A percentile compares a stretch with the other conserved stretches of the same genome.
Conservation (phyloP, 306 rosid species). For the Corylus avellana region DNA sequence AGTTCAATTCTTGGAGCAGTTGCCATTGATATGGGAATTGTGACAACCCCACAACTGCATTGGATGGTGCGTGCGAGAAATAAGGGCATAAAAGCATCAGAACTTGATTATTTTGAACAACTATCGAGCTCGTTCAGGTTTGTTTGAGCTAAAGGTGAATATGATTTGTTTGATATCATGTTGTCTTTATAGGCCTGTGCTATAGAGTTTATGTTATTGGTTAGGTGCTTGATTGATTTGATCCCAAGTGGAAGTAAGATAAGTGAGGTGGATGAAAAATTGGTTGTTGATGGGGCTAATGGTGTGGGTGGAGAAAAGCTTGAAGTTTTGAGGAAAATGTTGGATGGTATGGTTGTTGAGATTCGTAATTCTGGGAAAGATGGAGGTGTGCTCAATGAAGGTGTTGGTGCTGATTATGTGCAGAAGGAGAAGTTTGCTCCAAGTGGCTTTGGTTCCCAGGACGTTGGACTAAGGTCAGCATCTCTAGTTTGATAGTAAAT, state of each 20-base stretch:
- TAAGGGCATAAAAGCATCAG: conserved; percentile 53
- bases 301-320: conserved; percentile 93
- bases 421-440: conserved; percentile 95
- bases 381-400: conserved; percentile 84
- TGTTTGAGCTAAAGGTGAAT: conserved; percentile 21
- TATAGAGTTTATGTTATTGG: conserved; percentile 42
- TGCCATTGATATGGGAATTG: conserved; percentile 71
- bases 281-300: conserved; percentile 91
- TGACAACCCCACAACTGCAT: conserved; percentile 87
- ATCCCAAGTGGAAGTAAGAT: conserved; percentile 45
- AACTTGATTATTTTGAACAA: conserved; percentile 68
- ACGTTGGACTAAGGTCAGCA: conserved; percentile 73
- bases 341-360: conserved; percentile 62
- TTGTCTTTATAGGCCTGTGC: conserved; percentile 19
- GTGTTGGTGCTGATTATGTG: conserved; percentile 97
- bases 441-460: conserved; percentile 58
- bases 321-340: conserved; percentile 44
- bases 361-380: conserved; percentile 70
- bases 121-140: conserved; percentile 83
- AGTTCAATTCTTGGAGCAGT: conserved; percentile 63
- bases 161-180: conserved; percentile 12
- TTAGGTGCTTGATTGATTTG: conserved; percentile 87
- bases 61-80: conserved; percentile 93
- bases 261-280: conserved; percentile 32
- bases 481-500: conserved; percentile 22